Evolutionary conservation across 2,329 filamentous ascomycete species (phyloP).

Genomic region (Hymenoscyphus occultus): DNA sequence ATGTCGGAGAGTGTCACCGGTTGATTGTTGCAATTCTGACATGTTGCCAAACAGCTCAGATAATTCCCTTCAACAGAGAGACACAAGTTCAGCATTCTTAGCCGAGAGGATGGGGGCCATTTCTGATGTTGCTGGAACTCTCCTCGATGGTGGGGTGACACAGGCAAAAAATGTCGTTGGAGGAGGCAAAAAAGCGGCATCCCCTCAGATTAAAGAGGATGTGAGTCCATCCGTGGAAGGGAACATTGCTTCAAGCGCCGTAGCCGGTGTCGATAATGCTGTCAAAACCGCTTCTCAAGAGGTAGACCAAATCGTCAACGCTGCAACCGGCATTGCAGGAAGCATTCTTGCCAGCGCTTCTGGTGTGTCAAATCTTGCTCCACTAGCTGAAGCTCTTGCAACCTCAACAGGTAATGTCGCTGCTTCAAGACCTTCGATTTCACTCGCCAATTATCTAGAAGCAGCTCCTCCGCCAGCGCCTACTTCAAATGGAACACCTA

Average conservation of each 20-base stretch:
- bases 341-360: conserved; percentile 16
- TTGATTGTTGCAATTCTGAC: background rate
- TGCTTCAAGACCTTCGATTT: background rate
- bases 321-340: conserved; percentile 20
- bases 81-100: conserved; percentile 5
- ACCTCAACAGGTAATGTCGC: background rate
- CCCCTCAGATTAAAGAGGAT: background rate
- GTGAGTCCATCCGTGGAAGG: background rate
- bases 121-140: conserved; percentile 22
- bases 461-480: background rate
- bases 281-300: background rate
- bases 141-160: conserved; percentile 17
- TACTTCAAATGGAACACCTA: background rate
- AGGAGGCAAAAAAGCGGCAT: background rate
- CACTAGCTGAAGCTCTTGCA: conserved; percentile 11
- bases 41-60: background rate
- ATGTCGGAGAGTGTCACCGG: conserved; percentile 16
- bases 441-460: background rate
- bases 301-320: conserved; percentile 13
- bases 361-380: conserved; percentile 17
- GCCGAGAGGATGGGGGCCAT: conserved; percentile 18
- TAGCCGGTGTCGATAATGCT: conserved; percentile 12
- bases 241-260: conserved; percentile 15
- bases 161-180: conserved; percentile 9
- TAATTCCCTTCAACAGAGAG: background rate